phyloP scores from a whole-genome alignment of 75 land plant genomes.

The Picea glauca region DNA sequence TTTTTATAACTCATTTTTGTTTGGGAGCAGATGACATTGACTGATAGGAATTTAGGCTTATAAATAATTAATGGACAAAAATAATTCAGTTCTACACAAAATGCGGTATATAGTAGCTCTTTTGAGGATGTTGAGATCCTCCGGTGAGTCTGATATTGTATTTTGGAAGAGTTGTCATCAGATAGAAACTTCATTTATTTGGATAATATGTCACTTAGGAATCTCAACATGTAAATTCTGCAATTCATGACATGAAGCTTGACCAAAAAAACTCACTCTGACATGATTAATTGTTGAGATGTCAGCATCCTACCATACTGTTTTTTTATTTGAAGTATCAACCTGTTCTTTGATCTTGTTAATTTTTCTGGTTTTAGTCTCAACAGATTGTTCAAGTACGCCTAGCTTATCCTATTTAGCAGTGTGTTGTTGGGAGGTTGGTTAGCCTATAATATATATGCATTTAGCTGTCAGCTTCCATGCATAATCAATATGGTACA shows the following conservation, averaged over 20 bases:
- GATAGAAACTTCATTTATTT: not conserved
- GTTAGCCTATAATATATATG: not conserved
- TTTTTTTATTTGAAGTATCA: not conserved
- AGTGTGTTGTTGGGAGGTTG: not conserved
- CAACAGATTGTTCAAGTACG: not conserved
- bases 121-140: not conserved
- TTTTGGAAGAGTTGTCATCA: not conserved
- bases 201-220: not conserved
- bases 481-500: not conserved
- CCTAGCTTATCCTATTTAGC: not conserved
- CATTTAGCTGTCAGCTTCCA: not conserved
- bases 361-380: not conserved
- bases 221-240: not conserved
- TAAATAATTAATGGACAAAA: too few relatives aligned
- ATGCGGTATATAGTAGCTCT: not conserved
- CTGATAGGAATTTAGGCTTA: too few relatives aligned
- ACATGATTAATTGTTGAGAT: not conserved
- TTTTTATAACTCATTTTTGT: too few relatives aligned
- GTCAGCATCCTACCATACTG: not conserved
- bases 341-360: not conserved
- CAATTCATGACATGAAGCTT: not conserved
- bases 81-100: too few relatives aligned
- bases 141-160: not conserved
- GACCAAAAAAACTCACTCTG: not conserved
- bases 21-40: too few relatives aligned